Percentiles rank a stretch among this genome's conserved stretches.
phyloP scores from a whole-genome alignment of 768 basidiomycete genomes.

The Termitomyces sp. region DNA sequence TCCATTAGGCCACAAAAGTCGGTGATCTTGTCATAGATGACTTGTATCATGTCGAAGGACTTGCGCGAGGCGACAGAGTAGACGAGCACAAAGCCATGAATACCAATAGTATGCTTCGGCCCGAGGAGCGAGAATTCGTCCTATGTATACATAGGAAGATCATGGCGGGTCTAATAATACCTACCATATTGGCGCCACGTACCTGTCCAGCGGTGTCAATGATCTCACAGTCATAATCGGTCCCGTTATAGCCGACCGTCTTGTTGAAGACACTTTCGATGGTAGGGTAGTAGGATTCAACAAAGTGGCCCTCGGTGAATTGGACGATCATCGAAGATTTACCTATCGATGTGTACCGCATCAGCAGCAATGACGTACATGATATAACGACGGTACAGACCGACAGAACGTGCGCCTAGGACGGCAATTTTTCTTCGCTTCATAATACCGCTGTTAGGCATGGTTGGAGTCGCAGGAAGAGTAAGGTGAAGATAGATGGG shows the following conservation, averaged over 20 bases:
- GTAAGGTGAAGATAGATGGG: slow-evolving; percentile 25
- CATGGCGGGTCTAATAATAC: not conserved
- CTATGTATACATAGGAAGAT: slow-evolving; percentile 35
- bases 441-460: slow-evolving; percentile 27
- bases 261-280: slow-evolving; percentile 81
- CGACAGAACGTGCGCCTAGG: slow-evolving; percentile 82
- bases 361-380: slow-evolving; percentile 12
- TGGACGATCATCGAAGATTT: slow-evolving; percentile 90
- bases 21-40: slow-evolving; percentile 90
- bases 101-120: slow-evolving; percentile 87
- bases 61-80: slow-evolving; percentile 84
- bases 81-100: slow-evolving; percentile 91
- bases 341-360: slow-evolving; percentile 42
- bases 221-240: slow-evolving; percentile 88
- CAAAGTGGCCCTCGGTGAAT: slow-evolving; percentile 83
- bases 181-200: slow-evolving; percentile 19
- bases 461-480: slow-evolving; percentile 20
- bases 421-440: slow-evolving; percentile 82
- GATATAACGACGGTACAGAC: slow-evolving; percentile 38
- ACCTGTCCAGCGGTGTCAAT: slow-evolving; percentile 96
- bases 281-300: slow-evolving; percentile 88
- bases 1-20: slow-evolving; percentile 78
- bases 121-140: slow-evolving; percentile 91
- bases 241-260: slow-evolving; percentile 71
- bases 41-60: slow-evolving; percentile 89